Evolutionary conservation across 495 filamentous ascomycete genomes (phyloP), one percentile per base, ranked within the genome.

Genomic region (Penicillium longicatenatum): DNA sequence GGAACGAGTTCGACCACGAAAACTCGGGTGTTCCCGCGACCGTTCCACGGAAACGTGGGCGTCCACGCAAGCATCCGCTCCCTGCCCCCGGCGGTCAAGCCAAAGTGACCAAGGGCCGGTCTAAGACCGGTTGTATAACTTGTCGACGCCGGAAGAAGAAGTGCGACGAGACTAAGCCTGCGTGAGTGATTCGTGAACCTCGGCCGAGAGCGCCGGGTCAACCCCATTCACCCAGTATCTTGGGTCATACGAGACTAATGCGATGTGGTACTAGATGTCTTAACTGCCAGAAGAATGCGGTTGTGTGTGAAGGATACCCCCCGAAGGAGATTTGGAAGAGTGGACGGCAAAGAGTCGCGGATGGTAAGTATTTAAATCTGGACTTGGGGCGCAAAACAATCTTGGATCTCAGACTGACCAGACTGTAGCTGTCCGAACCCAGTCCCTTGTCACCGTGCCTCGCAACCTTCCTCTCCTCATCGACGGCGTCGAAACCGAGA

Each of bases 141-240:
- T 97, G 92, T 77, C 83, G 92, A 54, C 88, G 89, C 65, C 81
- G 92, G 30, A 96, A 96, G 79, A 97, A 96, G 88, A 97, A 97
- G 77, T 97, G 92, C 74, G 92, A 96, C 68, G 92, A 97, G 77
- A 86, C 87, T n/a, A 95, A 93, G 65, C 92, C 92, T 53, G 78
- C 83, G 64, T 96, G 66, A 69, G 65, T 69, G 41, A 37, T 19
- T n/a, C n/a, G n/a, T n/a, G n/a, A n/a, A n/a, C n/a, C n/a, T n/a
- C n/a, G 26, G 0, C 11, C 24, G 17, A 11, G 20, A 24, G 33
- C 26, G 22, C 16, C 50, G 50, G 35, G 21, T 43, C 24, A 51
- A 46, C 20, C 19, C 43, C 4, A 3, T 19, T 20, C 26, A 30
- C 14, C 37, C 3, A 4, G 11, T 7, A 16, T 37, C 33, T 12